phyloP scores from a whole-genome alignment of 345 rosid species.

The Crucihimalaya himalaica region DNA sequence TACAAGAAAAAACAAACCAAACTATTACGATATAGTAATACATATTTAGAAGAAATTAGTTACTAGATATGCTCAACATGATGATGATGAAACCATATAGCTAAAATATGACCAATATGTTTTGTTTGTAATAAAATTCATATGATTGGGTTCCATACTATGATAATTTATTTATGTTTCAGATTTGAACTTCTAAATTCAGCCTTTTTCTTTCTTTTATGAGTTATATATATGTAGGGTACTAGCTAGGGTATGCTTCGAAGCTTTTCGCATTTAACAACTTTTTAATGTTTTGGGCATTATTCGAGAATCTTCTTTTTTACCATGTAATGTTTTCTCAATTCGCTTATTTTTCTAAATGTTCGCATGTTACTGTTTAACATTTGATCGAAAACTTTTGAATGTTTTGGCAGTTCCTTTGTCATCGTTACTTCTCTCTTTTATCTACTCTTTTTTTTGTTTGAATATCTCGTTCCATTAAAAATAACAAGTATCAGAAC shows the following conservation, averaged over 20 bases:
- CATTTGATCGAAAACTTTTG: background rate
- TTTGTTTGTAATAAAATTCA: background rate
- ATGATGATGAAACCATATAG: background rate
- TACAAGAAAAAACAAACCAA: background rate
- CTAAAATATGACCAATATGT: background rate
- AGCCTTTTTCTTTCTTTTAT: background rate
- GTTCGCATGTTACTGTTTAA: background rate
- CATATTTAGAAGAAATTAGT: background rate
- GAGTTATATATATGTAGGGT: constrained; percentile 2
- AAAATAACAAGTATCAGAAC: too few relatives aligned
- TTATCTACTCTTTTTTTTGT: background rate
- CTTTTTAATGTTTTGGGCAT: background rate
- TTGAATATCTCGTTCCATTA: too few relatives aligned
- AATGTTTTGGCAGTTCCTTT: background rate
- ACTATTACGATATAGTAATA: background rate
- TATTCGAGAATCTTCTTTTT: background rate
- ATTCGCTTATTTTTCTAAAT: background rate
- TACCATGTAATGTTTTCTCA: background rate
- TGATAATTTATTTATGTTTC: background rate
- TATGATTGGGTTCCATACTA: background rate
- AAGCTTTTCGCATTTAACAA: constrained; percentile 2
- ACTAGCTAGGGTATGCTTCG: constrained; percentile 5
- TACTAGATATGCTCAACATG: background rate
- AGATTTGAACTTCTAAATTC: background rate
- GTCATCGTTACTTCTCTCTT: constrained; percentile 4